Conservation (phyloP, 306 rosid species). For the Astragalus membranaceus region DNA sequence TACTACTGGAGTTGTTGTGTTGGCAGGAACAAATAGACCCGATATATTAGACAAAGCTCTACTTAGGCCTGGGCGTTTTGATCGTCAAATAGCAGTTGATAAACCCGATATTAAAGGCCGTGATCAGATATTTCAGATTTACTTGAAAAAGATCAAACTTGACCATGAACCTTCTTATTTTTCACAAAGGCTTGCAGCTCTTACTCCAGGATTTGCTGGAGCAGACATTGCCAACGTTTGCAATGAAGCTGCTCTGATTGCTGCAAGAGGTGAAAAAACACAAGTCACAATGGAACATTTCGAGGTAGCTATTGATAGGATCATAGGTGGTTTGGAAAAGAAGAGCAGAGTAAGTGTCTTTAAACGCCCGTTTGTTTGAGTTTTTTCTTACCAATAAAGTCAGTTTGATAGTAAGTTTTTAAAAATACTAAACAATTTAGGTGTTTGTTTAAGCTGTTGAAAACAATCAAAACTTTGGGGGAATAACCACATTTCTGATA, state of each 20-base stretch:
- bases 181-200: not conserved
- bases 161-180: too few species aligned
- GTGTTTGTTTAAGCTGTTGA: too few species aligned
- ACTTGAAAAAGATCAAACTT: too few species aligned
- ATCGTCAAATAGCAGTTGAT: slow-evolving; percentile 73
- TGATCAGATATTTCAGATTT: too few species aligned
- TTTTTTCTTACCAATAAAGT: not conserved
- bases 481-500: too few species aligned
- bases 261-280: slow-evolving; percentile 68
- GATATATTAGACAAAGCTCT: slow-evolving; percentile 93
- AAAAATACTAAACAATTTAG: not conserved
- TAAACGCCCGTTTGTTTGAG: not conserved
- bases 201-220: slow-evolving; percentile 97
- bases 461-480: too few species aligned
- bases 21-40: slow-evolving; percentile 97
- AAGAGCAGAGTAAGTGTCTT: slow-evolving; percentile 52
- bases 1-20: slow-evolving; percentile 89
- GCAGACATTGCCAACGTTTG: slow-evolving; percentile 98
- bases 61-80: slow-evolving; percentile 91
- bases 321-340: slow-evolving; percentile 32
- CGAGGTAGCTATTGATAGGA: slow-evolving; percentile 85
- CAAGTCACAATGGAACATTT: slow-evolving; percentile 71
- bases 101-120: not conserved
- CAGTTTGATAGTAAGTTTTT: too few species aligned
- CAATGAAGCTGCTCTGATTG: slow-evolving; percentile 94